Evolutionary conservation across 2,329 filamentous ascomycete genomes (phyloP), one percentile per base, ranked within the genome.

Genomic region (Alternaria conjuncta): DNA sequence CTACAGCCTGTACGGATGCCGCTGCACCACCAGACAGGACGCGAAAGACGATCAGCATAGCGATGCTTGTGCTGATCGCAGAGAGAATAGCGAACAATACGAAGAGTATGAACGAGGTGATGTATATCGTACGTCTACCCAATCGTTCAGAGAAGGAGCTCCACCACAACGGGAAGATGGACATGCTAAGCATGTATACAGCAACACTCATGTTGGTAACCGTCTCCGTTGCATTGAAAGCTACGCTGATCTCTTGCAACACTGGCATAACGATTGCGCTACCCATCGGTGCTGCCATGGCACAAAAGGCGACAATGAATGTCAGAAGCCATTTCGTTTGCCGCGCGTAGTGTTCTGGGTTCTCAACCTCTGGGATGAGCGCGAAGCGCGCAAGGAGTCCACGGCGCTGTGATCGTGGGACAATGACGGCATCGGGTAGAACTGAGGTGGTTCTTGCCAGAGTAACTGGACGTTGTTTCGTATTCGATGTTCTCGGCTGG

Each of bases 301-400:
- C 93, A 3, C 93, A 93, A 15, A 94, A 75, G 2, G 93, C 91
- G 49, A 97, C 87, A 51, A 95, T 87, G 36, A 88, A 71, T 0
- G 94, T 97, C 68, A 97, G 89, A 64, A 88, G 86, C 94, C 94
- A 97, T 87, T 97, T 97, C 13, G 88, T 92, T 54, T 82, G 86
- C 32, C 87, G 86, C 11, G 86, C 82, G 75, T 97, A 97, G 55
- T 92, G 87, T 63, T 90, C 89, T 0, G 94, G 91, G 30, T 90
- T 85, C 49, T 92, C 88, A 13, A 97, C 88, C 80, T 97, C 94
- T 2, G 93, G 90, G 15, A 97, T 84, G 30, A 97, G 64, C 1
- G 91, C 84, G 12, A 96, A 83, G 41, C 86, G 86, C 1, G 88
- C 89, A 51, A 97, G 85, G 2, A 97, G 82, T 0, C 94, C 94